Evolutionary conservation across 306 rosid genomes (phyloP), one percentile per base, ranked within the genome.

Genomic region (Fragaria iinumae): DNA sequence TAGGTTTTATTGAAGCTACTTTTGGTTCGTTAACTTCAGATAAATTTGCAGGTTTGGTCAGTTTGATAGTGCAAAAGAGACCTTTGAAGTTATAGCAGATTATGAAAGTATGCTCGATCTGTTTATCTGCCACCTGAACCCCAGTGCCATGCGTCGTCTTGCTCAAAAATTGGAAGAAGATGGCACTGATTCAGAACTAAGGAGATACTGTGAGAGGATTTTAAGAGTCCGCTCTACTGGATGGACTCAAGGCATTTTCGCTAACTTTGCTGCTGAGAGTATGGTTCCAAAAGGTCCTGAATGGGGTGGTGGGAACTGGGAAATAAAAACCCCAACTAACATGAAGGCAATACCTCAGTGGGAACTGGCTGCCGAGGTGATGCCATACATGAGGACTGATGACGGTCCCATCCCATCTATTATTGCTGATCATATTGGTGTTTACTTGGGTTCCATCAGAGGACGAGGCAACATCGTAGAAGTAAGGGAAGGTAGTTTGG

Each of bases 251-350:
- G 99, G 99, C 44, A 96, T 96, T 81, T 96, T 96, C 80, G 97
- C 99, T 25, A 96, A 96, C 87, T 96, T 96, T 52, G 93, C 99
- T 75, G 99, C 99, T 20, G 99, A 96, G 83, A 96, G 99, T 81
- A 88, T 96, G 99, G 92, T 96, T 86, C 99, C 99, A 16, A 96
- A 96, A 79, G 99, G 99, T 81, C 86, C 93, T 84, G 99, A 96
- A 79, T 96, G 99, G 99, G 98, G 98, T 70, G 99, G 99, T 79
- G 97, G 98, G 81, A 88, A 96, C 89, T 96, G 99, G 99, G 97
- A 96, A 86, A 96, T 91, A 83, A 96, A 92, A 88, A 96, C 97
- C 85, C 97, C 96, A 73, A 89, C 91, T 69, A 88, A 84, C 80
- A 81, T 87, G 73, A 96, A 92, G 90, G 93, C 89, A 77, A 89